Evolutionary conservation across 1,139 yeast genomes (phyloP), one percentile per base, ranked within the genome.

Genomic region (Spencermartinsiella ligniputridi): DNA sequence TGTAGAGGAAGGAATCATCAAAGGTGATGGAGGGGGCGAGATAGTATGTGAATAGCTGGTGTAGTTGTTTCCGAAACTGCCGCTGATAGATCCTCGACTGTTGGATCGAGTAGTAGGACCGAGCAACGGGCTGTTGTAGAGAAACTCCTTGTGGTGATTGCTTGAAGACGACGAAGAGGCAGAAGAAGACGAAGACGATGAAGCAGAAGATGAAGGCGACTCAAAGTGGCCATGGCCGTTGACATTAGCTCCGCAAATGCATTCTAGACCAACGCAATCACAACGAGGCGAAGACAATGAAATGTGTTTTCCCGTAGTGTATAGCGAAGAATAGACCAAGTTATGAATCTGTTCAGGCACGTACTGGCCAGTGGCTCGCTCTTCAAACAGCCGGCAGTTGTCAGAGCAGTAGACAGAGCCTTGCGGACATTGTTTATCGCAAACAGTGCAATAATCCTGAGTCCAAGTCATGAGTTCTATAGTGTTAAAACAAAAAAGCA

Each of bases 401-500:
- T 66, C 68, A 9, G 70, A 67, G 61, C 72, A 68, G 63, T 68
- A 67, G 47, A 68, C 64, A 19, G 61, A 51, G 30, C 67, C 70
- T 13, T 54, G 51, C 16, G 62, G 55, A 55, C 71, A 68, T 52
- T 67, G 70, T 53, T 67, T 68, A 56, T 69, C 72, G 60, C 72
- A 68, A 41, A 68, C 72, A 42, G 70, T 62, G 63, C 72, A 68
- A 52, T 55, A 68, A 52, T 68, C 73, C 50, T 62, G 68, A 35
- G 67, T 53, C 72, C 72, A 68, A 63, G 64, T 66, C 13, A 24
- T 35, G 2, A 16, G 11, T 30, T 30, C n/a, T 30, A 27, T 34
- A 44, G 30, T 35, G 40, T 29, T 37, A 41, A 22, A 11, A 8
- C 9, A 22, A 22, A 22, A 22, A 22, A 22, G 9, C 25, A 8